These are phyloP conservation scores for Craterostigma plantagineum DNA, from an alignment of 257 asterid genomes.

Conservation along the genomic window DNA sequence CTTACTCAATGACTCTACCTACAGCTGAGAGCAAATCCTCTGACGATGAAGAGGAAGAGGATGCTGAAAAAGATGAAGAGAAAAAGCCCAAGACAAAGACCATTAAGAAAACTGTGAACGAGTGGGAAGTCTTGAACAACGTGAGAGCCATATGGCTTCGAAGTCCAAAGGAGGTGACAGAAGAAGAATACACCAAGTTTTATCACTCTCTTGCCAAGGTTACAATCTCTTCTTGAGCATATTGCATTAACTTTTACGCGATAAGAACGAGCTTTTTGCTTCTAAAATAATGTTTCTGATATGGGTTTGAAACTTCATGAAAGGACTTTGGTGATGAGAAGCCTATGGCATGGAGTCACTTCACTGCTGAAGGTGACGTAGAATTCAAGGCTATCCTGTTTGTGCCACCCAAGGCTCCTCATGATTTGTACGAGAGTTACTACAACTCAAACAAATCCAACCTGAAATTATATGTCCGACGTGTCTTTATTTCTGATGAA, in stretches of 20 bases:
- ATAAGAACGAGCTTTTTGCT: background rate
- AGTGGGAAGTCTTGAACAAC: slow-evolving; percentile 90
- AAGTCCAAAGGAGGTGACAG: slow-evolving; percentile 80
- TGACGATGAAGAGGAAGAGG: slow-evolving; percentile 61
- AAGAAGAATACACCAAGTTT: slow-evolving; percentile 69
- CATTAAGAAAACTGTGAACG: slow-evolving; percentile 52
- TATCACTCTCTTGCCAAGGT: slow-evolving; percentile 87
- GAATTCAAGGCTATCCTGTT: slow-evolving; percentile 82
- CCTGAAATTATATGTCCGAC: slow-evolving; percentile 63
- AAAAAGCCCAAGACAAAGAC: slow-evolving; percentile 69
- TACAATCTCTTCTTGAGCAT: background rate
- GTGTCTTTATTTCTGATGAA: slow-evolving; percentile 89
- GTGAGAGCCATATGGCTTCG: slow-evolving; percentile 89
- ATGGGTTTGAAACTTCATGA: background rate
- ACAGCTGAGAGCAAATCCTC: slow-evolving; percentile 60
- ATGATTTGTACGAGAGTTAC: slow-evolving; percentile 82
- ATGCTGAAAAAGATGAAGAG: slow-evolving; percentile 32
- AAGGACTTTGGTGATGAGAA: slow-evolving; percentile 82
- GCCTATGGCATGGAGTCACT: slow-evolving; percentile 85
- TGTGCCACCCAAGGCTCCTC: slow-evolving; percentile 93
- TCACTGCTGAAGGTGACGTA: slow-evolving; percentile 90
- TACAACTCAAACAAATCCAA: slow-evolving; percentile 72
- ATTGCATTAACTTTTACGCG: background rate
- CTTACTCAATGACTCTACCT: background rate
- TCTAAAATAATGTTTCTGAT: background rate